Base-by-base conservation (phyloP, 352 stramenopile genomes). In the Phytopythium vexans region DNA sequence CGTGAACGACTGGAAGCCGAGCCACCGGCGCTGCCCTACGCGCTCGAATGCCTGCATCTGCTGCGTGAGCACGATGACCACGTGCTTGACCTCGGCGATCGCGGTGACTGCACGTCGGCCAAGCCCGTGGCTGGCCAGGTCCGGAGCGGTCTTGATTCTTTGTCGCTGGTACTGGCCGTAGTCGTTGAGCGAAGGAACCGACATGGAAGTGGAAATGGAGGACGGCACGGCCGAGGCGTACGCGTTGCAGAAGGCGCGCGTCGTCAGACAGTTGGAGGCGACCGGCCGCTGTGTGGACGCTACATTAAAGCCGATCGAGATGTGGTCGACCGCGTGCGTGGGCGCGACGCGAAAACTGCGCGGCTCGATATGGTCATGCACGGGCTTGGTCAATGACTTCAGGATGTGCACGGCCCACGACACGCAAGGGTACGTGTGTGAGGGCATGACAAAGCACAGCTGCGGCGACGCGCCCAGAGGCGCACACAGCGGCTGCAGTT, bases 1-100 rank as follows among this genome's bases (percentile, higher is more conserved):
- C 36, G 86, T 59, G 54, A 87, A 88, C 11, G 69, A 66, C 68
- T 89, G 78, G 52, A 87, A 84, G 5, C 78, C 78, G 50, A 89
- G 79, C n/a, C 78, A 68, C 5, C 75, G 71, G 33, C 77, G 74
- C 6, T 75, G 78, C 55, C 84, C 76, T n/a, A 89, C 67, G 3
- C 66, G 65, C 45, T 87, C 75, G 14, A 84, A 74, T 46, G 82
- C 54, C 40, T 48, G 45, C 37, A 89, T 54, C 34, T 68, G 84
- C 54, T 80, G 65, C 27, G 72, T 75, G 5, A 87, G 57, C 32
- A 73, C 32, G 14, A 64, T 48, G 61, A 87, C 56, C 9, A 86
- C 66, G 41, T 71, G 52, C 16, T 50, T 47, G 3, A 75, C 64
- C 49, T 86, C 78, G 0, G 69, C 59, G 51, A 82, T 87, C 59